Base-by-base conservation (phyloP, 768 basidiomycete species). In the Candolleomyces efflorescens region DNA sequence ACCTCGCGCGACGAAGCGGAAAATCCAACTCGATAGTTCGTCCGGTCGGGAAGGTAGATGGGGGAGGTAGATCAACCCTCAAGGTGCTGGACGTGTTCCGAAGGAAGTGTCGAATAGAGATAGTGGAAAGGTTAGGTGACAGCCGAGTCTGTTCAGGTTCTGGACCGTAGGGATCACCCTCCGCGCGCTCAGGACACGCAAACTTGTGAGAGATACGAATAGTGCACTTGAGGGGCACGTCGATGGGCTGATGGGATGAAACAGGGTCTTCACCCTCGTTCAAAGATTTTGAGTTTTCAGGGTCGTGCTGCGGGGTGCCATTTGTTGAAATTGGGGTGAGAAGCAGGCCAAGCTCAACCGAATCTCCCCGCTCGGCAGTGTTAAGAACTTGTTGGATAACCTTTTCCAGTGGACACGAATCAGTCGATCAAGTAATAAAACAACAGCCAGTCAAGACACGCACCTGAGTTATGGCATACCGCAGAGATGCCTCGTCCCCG, bases 401-500 rank as follows among this genome's bases (percentile, higher is more conserved):
- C 94, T 97, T 65, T 39, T 54, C 39, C 36, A 53, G 39, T n/a
- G 41, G 22, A 54, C 37, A 49, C 59, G 56, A 27, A 23, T 44
- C 37, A 20, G 44, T 61, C 44, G 52, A 53, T 26, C 24, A 23
- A 53, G 50, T 67, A 51, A 71, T 65, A 55, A 64, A 38, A 32
- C 53, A 37, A 39, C 22, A 59, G 27, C 41, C 36, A 47, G 36
- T 32, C 32, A 38, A 60, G 43, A 18, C 52, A 79, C 92, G 77
- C 75, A 96, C 95, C 78, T 94, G 89, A 39, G 86, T 85, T 56
- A 97, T 70, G 2, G 86, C 82, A 74, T 89, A 95, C 39, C 84
- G 84, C 59, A 96, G 75, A 9, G 87, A 93, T 65, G 85, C 87
- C 65, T 94, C 94, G 63, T 93, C 90, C 18, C 92, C 93, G 63